Evolutionary conservation across 1,284 basidiomycete species (phyloP).

Genomic region (Ustilago trichophora): DNA sequence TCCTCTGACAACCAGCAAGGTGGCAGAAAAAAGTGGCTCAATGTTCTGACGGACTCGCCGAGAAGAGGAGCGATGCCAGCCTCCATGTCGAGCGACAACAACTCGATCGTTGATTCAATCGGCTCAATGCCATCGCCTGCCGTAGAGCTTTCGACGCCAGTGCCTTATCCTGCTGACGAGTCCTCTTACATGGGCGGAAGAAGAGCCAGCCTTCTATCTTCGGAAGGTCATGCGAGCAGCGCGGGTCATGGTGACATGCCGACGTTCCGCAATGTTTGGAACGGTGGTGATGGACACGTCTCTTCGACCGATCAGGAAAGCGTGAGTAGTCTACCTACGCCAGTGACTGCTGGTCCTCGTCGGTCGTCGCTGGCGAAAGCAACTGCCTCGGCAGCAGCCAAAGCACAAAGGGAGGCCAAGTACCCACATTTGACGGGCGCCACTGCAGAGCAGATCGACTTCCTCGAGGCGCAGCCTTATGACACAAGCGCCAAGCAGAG

Average conservation of each 20-base stretch:
- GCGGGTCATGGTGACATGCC: conserved; percentile 10
- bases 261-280: conserved; percentile 1
- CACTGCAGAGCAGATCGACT: conserved; percentile 43
- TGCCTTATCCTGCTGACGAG: conserved; percentile 6
- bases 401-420: conserved; percentile 33
- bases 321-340: not conserved
- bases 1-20: too few relatives aligned
- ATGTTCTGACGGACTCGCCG: conserved; percentile 20
- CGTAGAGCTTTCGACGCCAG: conserved; percentile 2
- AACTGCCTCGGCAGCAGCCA: conserved; percentile 15
- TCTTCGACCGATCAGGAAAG: conserved; percentile 14
- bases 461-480: conserved; percentile 67
- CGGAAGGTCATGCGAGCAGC: conserved; percentile 8
- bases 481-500: conserved; percentile 70
- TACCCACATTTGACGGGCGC: conserved; percentile 43
- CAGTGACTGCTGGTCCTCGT: conserved; percentile 10
- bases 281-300: conserved; percentile 4
- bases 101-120: conserved; percentile 25
- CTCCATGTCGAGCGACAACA: conserved; percentile 18
- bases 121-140: conserved; percentile 10
- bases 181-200: conserved; percentile 1
- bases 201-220: conserved; percentile 20
- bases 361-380: conserved; percentile 20
- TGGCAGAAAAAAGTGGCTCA: conserved; percentile 38
- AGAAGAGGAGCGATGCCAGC: conserved; percentile 3